These are phyloP conservation scores for Sarocladium kiliense DNA, from an alignment of 2,329 filamentous ascomycete species.

Conservation along the genomic window DNA sequence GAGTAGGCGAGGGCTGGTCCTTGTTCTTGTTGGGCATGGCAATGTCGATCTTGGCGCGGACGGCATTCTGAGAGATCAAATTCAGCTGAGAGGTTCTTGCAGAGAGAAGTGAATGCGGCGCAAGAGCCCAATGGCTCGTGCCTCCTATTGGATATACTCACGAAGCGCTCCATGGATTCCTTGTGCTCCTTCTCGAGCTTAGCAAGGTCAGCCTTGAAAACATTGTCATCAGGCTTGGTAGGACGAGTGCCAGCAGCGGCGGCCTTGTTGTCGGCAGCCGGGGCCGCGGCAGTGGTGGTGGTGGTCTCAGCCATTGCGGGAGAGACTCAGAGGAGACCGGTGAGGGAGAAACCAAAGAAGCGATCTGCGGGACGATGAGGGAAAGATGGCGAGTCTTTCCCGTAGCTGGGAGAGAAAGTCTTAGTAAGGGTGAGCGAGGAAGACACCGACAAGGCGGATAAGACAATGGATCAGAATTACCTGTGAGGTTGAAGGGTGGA, in stretches of 20 bases:
- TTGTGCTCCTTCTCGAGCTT: slow-evolving; percentile 85
- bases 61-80: slow-evolving; percentile 59
- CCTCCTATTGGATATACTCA: slow-evolving; percentile 20
- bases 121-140: background rate
- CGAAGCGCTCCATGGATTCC: slow-evolving; percentile 59
- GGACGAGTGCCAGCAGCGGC: slow-evolving; percentile 55
- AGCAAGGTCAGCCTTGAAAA: slow-evolving; percentile 73
- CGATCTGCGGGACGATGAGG: slow-evolving; percentile 1
- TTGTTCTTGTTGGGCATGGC: slow-evolving; percentile 68
- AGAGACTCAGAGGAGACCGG: slow-evolving; percentile 15
- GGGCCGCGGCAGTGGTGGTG: slow-evolving; percentile 32
- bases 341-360: slow-evolving; percentile 15
- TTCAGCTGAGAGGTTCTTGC: slow-evolving; percentile 10
- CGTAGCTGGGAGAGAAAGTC: background rate
- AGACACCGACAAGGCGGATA: background rate
- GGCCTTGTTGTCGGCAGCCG: slow-evolving; percentile 28
- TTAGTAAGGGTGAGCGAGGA: background rate
- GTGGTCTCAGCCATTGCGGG: slow-evolving; percentile 39
- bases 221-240: slow-evolving; percentile 80
- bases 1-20: slow-evolving; percentile 74
- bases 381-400: background rate
- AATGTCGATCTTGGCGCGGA: slow-evolving; percentile 83
- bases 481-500: background rate
- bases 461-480: background rate
- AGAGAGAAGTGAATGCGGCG: background rate